Evolutionary conservation across 202 grass and related monocot species (phyloP), one percentile per base, ranked within the genome.

Genomic region (Sporobolus alterniflorus): DNA sequence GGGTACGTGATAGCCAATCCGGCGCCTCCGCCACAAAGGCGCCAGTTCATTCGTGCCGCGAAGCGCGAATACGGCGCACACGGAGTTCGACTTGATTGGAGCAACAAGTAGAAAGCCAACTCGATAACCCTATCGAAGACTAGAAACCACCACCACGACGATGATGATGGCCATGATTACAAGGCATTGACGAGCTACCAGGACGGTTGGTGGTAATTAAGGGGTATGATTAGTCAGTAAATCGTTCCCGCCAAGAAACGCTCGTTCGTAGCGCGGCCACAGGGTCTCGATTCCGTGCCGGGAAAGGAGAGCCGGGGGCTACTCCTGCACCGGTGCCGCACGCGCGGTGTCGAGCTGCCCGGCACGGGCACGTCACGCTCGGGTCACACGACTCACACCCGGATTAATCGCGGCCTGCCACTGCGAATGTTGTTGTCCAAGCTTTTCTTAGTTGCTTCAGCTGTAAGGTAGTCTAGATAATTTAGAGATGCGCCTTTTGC

Each of bases 361-460:
- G 60, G 47, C 62, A 10, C 25, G 32, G 75, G 10, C 76, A 34
- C 50, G 52, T 57, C 82, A 57, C 66, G 32, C 20, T 10, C 34
- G 73, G 25, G 78, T 77, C 72, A 82, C 66, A 77, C 34, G 73
- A 18, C 73, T 77, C 72, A 82, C 66, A 77, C 88, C 73, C 12
- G 20, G 67, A 68, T 82, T 82, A 86, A 90, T 78, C 78, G 21
- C 59, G 80, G 59, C 34, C 47, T 12, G 55, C 31, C 41, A 56
- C 67, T n/a, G n/a, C n/a, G n/a, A n/a, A n/a, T 68, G 61, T 9
- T 71, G 12, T 24, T 1, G 2, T 3, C 36, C 61, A 29, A 7
- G 25, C 26, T 59, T 15, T 26, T 61, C 17, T 63, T 14, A 24
- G 24, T 41, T 62, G 17, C 46, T 80, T 47, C 75, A 46, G 55